phyloP scores from a whole-genome alignment of 148 eudicot genomes.

The Gaultheria prostrata region DNA sequence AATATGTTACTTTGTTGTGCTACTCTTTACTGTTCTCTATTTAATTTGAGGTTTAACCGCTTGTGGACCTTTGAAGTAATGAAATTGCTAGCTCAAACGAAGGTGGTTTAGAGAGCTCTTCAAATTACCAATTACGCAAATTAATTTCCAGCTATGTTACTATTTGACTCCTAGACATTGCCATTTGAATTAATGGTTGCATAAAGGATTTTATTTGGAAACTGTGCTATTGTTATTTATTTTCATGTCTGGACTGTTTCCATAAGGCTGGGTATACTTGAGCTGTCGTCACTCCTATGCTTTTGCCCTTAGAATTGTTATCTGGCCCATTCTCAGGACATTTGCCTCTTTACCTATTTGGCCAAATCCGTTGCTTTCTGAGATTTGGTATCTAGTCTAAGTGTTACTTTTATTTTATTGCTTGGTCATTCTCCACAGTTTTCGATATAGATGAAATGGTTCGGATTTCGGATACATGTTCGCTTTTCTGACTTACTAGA shows the following conservation, averaged over 20 bases:
- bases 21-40: background rate
- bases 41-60: background rate
- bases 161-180: background rate
- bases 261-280: background rate
- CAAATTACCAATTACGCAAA: background rate
- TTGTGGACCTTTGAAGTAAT: background rate
- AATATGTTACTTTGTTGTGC: background rate
- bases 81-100: background rate
- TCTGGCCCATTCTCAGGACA: background rate
- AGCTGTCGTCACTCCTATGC: background rate
- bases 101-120: conserved; percentile 1
- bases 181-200: background rate
- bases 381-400: background rate
- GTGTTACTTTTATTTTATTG: background rate
- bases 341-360: background rate
- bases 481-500: background rate
- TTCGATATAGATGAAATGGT: background rate
- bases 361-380: background rate
- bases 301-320: conserved; percentile 7
- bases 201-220: background rate
- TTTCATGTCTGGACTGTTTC: background rate
- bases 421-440: background rate
- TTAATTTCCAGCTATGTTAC: background rate
- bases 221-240: background rate
- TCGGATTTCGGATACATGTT: background rate